Evolutionary conservation across 441 rosid species (phyloP).

Genomic region (Bocquillonia castaneifolia): DNA sequence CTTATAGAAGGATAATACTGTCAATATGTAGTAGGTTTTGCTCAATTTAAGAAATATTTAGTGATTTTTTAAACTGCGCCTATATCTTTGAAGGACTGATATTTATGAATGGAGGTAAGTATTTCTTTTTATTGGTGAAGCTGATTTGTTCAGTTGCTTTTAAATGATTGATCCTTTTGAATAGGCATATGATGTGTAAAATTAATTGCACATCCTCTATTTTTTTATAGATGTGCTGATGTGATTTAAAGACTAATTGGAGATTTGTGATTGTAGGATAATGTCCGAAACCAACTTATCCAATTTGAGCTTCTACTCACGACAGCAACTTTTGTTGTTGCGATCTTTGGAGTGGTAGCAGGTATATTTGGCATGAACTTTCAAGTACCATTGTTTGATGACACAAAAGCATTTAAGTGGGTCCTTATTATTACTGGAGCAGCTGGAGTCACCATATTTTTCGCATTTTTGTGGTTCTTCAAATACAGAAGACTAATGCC

Average conservation of each 20-base stretch:
- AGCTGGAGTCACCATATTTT: slow-evolving; percentile 53
- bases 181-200: not conserved
- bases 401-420: slow-evolving; percentile 76
- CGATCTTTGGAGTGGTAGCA: slow-evolving; percentile 94
- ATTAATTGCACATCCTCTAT: too few species aligned
- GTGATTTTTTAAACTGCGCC: too few species aligned
- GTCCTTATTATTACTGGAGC: slow-evolving; percentile 74
- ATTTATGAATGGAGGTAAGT: too few species aligned
- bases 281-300: slow-evolving; percentile 91
- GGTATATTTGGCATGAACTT: slow-evolving; percentile 97
- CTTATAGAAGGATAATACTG: too few species aligned
- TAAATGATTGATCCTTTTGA: not conserved
- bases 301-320: slow-evolving; percentile 92
- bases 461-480: slow-evolving; percentile 84
- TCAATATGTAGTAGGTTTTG: too few species aligned
- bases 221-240: not conserved
- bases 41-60: too few species aligned
- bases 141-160: not conserved
- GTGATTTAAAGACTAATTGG: not conserved
- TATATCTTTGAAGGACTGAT: too few species aligned
- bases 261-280: slow-evolving; percentile 52
- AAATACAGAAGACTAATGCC: slow-evolving; percentile 90
- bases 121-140: not conserved
- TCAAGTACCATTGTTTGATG: slow-evolving; percentile 54
- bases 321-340: slow-evolving; percentile 89